Evolutionary conservation across 352 stramenopile genomes (phyloP).

Genomic region (Pythium aristosporum): DNA sequence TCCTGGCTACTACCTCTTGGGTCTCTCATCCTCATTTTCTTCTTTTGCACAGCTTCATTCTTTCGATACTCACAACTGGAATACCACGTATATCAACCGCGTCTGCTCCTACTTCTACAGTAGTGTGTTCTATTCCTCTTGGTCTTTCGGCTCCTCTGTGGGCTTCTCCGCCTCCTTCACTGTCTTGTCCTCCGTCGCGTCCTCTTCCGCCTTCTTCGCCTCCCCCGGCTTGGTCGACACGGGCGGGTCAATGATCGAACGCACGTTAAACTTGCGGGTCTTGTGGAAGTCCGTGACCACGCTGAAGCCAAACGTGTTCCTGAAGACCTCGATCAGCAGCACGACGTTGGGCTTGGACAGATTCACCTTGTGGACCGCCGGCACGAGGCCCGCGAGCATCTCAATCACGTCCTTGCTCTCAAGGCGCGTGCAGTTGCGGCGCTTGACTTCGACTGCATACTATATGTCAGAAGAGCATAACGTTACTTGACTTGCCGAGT

Average conservation of each 20-base stretch:
- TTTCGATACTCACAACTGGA: too few relatives aligned
- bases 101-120: neutral
- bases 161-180: constrained; percentile 1
- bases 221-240: constrained; percentile 34
- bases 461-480: neutral
- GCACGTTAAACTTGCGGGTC: constrained; percentile 79
- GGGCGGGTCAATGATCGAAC: constrained; percentile 65
- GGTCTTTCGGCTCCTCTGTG: neutral
- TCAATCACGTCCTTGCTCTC: constrained; percentile 77
- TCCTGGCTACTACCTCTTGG: too few relatives aligned
- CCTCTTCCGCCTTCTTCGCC: constrained; percentile 21
- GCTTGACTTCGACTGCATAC: constrained; percentile 75
- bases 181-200: neutral
- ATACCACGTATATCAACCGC: neutral
- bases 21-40: too few relatives aligned
- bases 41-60: too few relatives aligned
- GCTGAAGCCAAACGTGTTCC: constrained; percentile 72
- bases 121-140: constrained; percentile 13
- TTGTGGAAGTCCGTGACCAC: constrained; percentile 74
- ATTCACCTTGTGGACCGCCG: constrained; percentile 73
- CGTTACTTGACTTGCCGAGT: too few relatives aligned
- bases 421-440: constrained; percentile 72
- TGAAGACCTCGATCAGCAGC: constrained; percentile 74
- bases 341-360: constrained; percentile 58
- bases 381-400: constrained; percentile 53